phyloP scores from a whole-genome alignment of 352 stramenopile species.

The Globisporangium yorkense region DNA sequence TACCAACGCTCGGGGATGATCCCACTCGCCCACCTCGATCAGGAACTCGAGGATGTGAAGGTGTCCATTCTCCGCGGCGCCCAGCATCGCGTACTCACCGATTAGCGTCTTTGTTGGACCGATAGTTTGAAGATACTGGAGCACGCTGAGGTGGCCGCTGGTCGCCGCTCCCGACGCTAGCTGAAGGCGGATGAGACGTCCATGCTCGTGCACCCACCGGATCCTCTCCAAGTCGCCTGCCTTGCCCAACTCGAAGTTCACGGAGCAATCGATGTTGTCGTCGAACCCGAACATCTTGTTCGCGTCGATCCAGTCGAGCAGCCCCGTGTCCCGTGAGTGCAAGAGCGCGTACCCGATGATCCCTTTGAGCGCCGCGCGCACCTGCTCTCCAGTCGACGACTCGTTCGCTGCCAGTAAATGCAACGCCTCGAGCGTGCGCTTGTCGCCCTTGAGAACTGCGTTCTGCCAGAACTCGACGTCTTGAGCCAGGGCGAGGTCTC shows the following conservation, averaged over 20 bases:
- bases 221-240: not conserved
- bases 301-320: slow-evolving; percentile 3
- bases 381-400: not conserved
- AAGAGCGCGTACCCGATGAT: not conserved
- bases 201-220: not conserved
- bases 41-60: not conserved
- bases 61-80: not conserved
- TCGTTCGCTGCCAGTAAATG: not conserved
- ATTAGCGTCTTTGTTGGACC: not conserved
- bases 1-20: not conserved
- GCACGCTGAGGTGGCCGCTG: not conserved
- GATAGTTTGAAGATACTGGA: not conserved
- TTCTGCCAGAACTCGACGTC: slow-evolving; percentile 1
- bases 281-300: not conserved
- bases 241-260: not conserved
- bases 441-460: slow-evolving; percentile 1
- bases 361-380: not conserved
- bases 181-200: not conserved
- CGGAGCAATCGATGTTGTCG: too few relatives aligned
- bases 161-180: not conserved
- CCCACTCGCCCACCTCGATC: not conserved
- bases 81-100: not conserved
- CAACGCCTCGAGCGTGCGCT: slow-evolving; percentile 2
- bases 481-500: not conserved
- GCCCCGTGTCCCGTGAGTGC: not conserved